Conservation (phyloP, 2,329 filamentous ascomycete species). For the Acrocalymma vagum region DNA sequence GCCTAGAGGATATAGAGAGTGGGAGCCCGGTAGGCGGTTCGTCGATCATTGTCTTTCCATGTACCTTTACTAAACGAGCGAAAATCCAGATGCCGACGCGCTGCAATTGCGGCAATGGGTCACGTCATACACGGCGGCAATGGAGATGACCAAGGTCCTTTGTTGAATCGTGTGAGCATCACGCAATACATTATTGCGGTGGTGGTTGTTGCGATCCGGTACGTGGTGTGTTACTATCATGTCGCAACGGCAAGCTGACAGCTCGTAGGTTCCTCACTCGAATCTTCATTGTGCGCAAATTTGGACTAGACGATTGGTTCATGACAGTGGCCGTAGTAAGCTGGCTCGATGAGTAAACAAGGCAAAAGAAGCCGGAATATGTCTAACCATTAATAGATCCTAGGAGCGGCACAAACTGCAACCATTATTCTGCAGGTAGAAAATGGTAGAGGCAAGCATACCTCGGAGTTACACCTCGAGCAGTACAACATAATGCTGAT, state of each 20-base stretch:
- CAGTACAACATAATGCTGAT: conserved; percentile 32
- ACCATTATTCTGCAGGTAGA: conserved; percentile 35
- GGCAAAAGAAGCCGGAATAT: conserved; percentile 2
- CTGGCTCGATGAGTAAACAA: neutral
- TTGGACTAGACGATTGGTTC: conserved; percentile 35
- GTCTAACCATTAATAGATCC: conserved; percentile 15
- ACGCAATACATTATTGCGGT: conserved; percentile 29
- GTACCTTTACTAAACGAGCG: no score
- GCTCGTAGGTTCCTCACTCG: conserved; percentile 30
- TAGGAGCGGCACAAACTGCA: conserved; percentile 34
- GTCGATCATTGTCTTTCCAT: no score
- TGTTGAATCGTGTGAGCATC: conserved; percentile 32
- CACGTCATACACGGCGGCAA: conserved; percentile 1
- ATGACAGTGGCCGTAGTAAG: conserved; percentile 30
- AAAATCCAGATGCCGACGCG: no score
- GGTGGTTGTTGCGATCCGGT: conserved; percentile 33
- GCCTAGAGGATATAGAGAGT: no score
- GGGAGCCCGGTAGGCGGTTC: no score
- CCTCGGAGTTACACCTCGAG: conserved; percentile 20
- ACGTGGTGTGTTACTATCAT: conserved; percentile 1
- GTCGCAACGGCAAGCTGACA: conserved; percentile 5
- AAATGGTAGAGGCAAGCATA: conserved; percentile 31
- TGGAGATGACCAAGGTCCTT: conserved; percentile 26
- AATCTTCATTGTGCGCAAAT: conserved; percentile 32
- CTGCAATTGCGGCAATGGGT: conserved; percentile 2